Evolutionary conservation across 1,139 yeast species (phyloP), one percentile per base, ranked within the genome.

Genomic region (Suhomyces guaymorum): DNA sequence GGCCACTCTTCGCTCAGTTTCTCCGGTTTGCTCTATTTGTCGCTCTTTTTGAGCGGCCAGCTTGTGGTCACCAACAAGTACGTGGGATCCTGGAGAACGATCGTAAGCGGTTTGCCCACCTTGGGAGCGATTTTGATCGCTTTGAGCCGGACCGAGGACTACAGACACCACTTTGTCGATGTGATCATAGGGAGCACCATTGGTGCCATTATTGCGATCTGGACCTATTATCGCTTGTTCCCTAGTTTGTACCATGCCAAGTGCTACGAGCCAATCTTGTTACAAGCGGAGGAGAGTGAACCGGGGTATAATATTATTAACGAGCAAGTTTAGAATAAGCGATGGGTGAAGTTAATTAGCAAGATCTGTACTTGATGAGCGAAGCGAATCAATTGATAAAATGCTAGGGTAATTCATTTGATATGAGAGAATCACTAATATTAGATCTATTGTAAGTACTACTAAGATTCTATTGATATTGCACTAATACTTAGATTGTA

Each of bases 131-230:
- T 71, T 2, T 58, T 79, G 32, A 80, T 84, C 47, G 89, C 90
- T 0, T 60, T 83, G 33, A 76, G 85, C 31, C 70, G 94, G 47
- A 81, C 89, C 2, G 80, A 82, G 51, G 95, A 85, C 58, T 85
- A 84, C 55, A 73, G 90, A 56, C 94, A 84, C 52, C 90, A 83
- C 55, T 82, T 82, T 46, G 64, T 80, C 9, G 95, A 85, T 57
- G 77, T 85, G 2, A 43, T 80, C 1, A 50, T 77, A 19, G 95
- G 94, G 1, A 67, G 80, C 28, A 16, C 62, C 2, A 50, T 84
- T 6, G 94, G 92, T 0, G 30, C 52, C 7, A 29, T 39, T 11
- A 50, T 68, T 24, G 69, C 65, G 1, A 36, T 34, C 14, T 66
- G 71, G 71, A 58, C 65, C 30, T 70, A 70, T 51, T 59, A 60